These are phyloP conservation scores for Blastobotrys robertii DNA, from an alignment of 805 yeast species.

Conservation along the genomic window DNA sequence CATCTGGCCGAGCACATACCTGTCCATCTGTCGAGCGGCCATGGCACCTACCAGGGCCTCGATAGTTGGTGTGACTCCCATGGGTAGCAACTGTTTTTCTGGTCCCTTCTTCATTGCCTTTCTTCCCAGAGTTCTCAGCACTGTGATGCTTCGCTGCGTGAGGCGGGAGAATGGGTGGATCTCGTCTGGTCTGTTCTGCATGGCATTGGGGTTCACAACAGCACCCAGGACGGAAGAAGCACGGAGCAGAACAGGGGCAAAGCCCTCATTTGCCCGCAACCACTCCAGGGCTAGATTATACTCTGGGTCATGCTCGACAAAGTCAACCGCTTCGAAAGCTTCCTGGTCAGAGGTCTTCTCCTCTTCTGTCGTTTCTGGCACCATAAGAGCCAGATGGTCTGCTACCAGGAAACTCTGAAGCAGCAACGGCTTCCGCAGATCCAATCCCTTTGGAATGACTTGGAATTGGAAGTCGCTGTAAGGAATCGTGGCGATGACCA, in stretches of 20 bases:
- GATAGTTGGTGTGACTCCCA: conserved; percentile 29
- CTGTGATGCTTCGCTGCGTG: conserved; percentile 29
- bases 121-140: conserved; percentile 25
- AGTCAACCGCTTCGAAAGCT: conserved; percentile 1
- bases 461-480: conserved; percentile 26
- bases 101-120: conserved; percentile 22
- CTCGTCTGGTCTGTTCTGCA: conserved; percentile 14
- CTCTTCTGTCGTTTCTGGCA: conserved; percentile 19
- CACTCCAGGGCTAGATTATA: conserved; percentile 27
- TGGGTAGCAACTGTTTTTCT: conserved; percentile 14
- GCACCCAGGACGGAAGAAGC: conserved; percentile 32
- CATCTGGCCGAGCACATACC: conserved; percentile 28
- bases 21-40: conserved; percentile 31
- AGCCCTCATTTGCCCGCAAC: conserved; percentile 28
- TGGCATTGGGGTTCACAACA: conserved; percentile 20
- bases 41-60: conserved; percentile 32
- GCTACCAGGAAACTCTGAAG: conserved; percentile 32
- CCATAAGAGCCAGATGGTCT: conserved; percentile 27
- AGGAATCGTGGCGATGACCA: conserved; percentile 31
- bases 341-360: conserved; percentile 4
- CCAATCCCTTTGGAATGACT: conserved; percentile 32
- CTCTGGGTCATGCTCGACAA: conserved; percentile 6
- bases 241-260: conserved; percentile 30
- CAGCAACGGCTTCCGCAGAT: conserved; percentile 31
- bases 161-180: conserved; percentile 29